These are phyloP conservation scores for Bjerkandera adusta DNA, from an alignment of 1,284 basidiomycete species.

Conservation along the genomic window DNA sequence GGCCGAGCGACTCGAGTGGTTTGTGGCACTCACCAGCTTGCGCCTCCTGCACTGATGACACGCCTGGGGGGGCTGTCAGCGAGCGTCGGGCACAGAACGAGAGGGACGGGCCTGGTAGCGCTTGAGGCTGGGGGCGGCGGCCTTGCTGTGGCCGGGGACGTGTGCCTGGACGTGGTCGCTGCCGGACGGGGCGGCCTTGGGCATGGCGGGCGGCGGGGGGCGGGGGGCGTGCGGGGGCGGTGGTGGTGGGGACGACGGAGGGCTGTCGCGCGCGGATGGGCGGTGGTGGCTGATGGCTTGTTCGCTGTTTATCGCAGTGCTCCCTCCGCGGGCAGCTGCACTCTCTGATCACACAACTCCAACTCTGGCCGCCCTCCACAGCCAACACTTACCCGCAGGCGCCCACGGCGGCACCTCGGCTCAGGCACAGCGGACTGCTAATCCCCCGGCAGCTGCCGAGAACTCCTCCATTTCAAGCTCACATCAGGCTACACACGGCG, in stretches of 20 bases:
- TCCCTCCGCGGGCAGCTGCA: no score
- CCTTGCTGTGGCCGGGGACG: conserved; percentile 2
- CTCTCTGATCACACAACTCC: no score
- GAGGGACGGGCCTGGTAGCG: conserved; percentile 18
- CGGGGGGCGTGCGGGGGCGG: neutral
- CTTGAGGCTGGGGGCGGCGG: conserved; percentile 16
- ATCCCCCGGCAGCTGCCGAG: no score
- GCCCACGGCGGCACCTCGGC: no score
- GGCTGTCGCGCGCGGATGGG: no score
- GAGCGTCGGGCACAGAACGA: neutral
- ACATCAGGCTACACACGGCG: no score
- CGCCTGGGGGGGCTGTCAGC: conserved; percentile 23
- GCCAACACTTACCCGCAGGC: no score
- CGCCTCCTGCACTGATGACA: conserved; percentile 62
- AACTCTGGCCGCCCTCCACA: no score
- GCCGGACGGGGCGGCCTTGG: conserved; percentile 10
- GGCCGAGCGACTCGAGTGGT: conserved; percentile 6
- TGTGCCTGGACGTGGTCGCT: neutral
- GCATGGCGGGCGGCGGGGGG: conserved; percentile 7
- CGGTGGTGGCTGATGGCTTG: no score
- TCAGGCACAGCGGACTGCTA: no score
- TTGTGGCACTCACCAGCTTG: conserved; percentile 56
- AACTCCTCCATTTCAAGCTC: no score
- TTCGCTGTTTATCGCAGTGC: no score
- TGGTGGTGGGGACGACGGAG: neutral